phyloP scores from a whole-genome alignment of 192 early-diverging fungal species.

The Thamnidium elegans region DNA sequence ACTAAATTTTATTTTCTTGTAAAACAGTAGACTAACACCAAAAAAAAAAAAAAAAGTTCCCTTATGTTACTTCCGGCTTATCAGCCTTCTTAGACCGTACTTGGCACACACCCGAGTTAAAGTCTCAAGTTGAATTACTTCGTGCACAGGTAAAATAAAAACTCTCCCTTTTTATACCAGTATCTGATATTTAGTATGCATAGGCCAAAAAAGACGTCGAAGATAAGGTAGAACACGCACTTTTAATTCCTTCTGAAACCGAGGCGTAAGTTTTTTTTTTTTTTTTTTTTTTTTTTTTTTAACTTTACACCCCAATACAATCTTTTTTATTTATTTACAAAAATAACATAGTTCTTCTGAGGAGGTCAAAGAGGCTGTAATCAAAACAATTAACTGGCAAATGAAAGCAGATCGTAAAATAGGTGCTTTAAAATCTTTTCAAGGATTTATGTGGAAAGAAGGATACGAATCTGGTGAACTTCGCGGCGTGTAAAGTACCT shows the following conservation, averaged over 20 bases:
- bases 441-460: constrained; percentile 95
- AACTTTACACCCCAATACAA: neutral
- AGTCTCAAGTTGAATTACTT: constrained; percentile 42
- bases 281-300: no score
- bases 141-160: constrained; percentile 49
- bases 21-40: neutral
- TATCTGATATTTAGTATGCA: neutral
- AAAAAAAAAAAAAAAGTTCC: constrained; percentile 57
- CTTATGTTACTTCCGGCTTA: constrained; percentile 70
- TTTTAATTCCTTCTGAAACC: constrained; percentile 41
- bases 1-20: no score
- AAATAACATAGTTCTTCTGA: constrained; percentile 35
- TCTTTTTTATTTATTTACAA: neutral
- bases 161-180: neutral
- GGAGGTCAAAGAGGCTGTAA: constrained; percentile 51
- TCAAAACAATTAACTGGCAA: constrained; percentile 75
- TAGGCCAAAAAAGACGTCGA: constrained; percentile 49
- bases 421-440: constrained; percentile 82
- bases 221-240: constrained; percentile 37
- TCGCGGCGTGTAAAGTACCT: constrained; percentile 62
- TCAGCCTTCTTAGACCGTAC: constrained; percentile 61
- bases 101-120: constrained; percentile 46
- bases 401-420: constrained; percentile 89
- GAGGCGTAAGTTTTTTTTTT: constrained; percentile 23
- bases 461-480: constrained; percentile 80